Base-by-base conservation (phyloP, 1,284 basidiomycete species). In the Pisolithus thermaeus region DNA sequence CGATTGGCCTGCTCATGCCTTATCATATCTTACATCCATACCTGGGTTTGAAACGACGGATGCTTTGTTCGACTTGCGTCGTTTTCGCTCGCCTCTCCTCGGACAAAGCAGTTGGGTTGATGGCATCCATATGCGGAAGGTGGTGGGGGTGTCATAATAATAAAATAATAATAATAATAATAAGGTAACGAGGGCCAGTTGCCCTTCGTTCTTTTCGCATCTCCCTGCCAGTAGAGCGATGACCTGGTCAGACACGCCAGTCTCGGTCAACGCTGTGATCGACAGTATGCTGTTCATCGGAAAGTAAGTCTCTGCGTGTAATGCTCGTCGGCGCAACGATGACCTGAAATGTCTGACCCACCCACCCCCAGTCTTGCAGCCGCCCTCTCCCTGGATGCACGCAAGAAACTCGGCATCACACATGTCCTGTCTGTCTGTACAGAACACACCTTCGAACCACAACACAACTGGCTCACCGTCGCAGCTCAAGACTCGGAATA, bases 381-480 rank as follows among this genome's bases (percentile, higher is more conserved):
- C 1, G 81, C 78, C n/a, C 61, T 69, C 41, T 76, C 71, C 48
- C 56, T 62, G 2, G 70, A 75, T 46, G 59, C 69, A 27, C 72
- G 64, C 40, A 59, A 63, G 51, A 69, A 65, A 46, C 56, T 76
- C 16, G 74, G 74, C 23, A 79, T 80, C 50, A 81, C 83, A 0
- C 83, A 84, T 58, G 57, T 80, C 37, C 54, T 85, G 9, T 83
- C 83, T 11, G 79, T 83, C 42, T 84, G 82, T 56, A 75, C 72
- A 1, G 79, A 84, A n/a, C 73, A 72, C 53, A 65, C 72, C 1
- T 63, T 63, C 45, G 72, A 74, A 3, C 70, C 72, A 1, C 70
- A 65, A 4, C 60, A 68, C 0, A 70, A 73, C 44, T 76, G 79
- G 53, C 59, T 81, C 52, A 65, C 66, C 14, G 76, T 85, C 28